phyloP scores from a whole-genome alignment of 139 green algal genomes.

The Chlamydomonas sp. region DNA sequence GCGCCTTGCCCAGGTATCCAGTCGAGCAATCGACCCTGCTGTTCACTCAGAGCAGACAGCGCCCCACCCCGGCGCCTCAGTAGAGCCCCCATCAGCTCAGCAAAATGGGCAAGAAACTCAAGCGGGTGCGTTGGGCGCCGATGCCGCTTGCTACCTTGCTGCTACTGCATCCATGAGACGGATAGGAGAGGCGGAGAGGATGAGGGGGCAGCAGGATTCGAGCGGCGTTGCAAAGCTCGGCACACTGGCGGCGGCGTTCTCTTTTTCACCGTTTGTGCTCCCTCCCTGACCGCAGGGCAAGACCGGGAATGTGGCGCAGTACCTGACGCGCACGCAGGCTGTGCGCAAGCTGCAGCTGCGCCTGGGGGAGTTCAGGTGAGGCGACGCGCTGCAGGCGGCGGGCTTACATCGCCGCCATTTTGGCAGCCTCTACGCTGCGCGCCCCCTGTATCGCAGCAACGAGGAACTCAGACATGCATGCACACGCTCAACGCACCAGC shows the following conservation, averaged over 20 bases:
- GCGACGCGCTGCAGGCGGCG: neutral
- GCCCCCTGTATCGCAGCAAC: neutral
- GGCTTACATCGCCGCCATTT: neutral
- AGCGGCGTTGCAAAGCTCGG: neutral
- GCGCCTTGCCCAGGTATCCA: too few relatives aligned
- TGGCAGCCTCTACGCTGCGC: neutral
- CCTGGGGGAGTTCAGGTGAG: slow-evolving; percentile 86
- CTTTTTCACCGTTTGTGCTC: neutral
- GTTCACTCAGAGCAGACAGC: too few relatives aligned
- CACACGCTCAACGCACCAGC: neutral
- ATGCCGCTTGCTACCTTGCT: neutral
- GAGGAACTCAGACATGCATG: neutral
- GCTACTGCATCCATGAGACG: neutral
- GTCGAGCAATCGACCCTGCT: too few relatives aligned
- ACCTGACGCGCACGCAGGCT: slow-evolving; percentile 90
- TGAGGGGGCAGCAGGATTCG: neutral
- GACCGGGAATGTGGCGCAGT: slow-evolving; percentile 70
- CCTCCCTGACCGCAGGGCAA: slow-evolving; percentile 32
- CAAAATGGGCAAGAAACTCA: slow-evolving; percentile 1
- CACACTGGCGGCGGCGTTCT: neutral
- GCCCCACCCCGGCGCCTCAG: too few relatives aligned
- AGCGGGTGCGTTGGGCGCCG: neutral
- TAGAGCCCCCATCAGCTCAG: too few relatives aligned
- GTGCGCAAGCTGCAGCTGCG: slow-evolving; percentile 94
- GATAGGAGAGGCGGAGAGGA: neutral